phyloP scores from a whole-genome alignment of 148 eudicot genomes.

The Polygonum aviculare region DNA sequence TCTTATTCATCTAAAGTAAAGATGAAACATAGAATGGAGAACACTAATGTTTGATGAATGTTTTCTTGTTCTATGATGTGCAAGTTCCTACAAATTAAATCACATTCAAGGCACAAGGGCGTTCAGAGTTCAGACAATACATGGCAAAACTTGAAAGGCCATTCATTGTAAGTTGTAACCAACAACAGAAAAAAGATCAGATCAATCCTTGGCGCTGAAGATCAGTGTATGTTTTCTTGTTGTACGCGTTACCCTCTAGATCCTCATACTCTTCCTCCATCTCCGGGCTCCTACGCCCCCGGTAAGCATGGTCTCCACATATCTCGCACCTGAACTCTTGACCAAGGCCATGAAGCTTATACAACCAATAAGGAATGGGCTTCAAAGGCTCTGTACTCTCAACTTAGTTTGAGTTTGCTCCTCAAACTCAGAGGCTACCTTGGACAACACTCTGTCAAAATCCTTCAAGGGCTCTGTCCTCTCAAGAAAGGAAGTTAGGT shows the following conservation, averaged over 20 bases:
- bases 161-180: neutral
- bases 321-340: conserved; percentile 97
- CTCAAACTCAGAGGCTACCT: conserved; percentile 83
- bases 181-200: conserved; percentile 24
- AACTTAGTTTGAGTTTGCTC: conserved; percentile 28
- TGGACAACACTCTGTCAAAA: conserved; percentile 81
- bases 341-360: conserved; percentile 4
- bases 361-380: conserved; percentile 79
- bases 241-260: conserved; percentile 84
- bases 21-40: neutral
- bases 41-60: neutral
- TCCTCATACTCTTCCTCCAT: conserved; percentile 97
- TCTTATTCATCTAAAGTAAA: neutral
- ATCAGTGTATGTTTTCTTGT: conserved; percentile 87
- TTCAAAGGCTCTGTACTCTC: conserved; percentile 14
- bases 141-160: too few species aligned
- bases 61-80: neutral
- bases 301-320: conserved; percentile 89
- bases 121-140: neutral
- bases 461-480: conserved; percentile 93
- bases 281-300: conserved; percentile 99
- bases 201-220: conserved; percentile 92
- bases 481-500: conserved; percentile 68
- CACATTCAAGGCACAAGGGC: neutral
- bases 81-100: neutral